Conservation (phyloP, 495 filamentous ascomycete species). For the Cenococcum geophilum region DNA sequence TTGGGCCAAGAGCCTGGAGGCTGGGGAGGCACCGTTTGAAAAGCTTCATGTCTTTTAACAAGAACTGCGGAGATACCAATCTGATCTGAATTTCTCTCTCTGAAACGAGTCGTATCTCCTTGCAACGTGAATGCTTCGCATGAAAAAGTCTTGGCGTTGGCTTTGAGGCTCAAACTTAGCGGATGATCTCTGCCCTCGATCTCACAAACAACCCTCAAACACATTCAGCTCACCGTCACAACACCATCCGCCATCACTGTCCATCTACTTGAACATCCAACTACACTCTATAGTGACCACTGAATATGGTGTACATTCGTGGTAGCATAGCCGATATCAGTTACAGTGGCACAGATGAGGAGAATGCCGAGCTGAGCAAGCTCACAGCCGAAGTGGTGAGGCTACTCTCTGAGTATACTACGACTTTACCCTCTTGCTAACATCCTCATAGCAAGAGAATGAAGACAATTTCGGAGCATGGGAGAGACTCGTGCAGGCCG, state of each 20-base stretch:
- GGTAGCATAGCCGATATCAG: constrained; percentile 46
- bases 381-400: constrained; percentile 69
- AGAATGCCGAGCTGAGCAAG: constrained; percentile 77
- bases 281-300: not conserved
- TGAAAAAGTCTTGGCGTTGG: not conserved
- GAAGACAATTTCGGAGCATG: constrained; percentile 91
- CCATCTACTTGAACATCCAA: not conserved
- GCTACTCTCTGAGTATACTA: constrained; percentile 34
- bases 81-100: too few relatives aligned
- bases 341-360: constrained; percentile 69
- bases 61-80: too few relatives aligned
- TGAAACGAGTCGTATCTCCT: too few relatives aligned
- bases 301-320: not conserved
- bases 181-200: not conserved
- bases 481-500: constrained; percentile 83
- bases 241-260: not conserved
- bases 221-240: not conserved
- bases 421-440: constrained; percentile 1
- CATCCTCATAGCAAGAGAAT: constrained; percentile 12
- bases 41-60: too few relatives aligned
- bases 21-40: too few relatives aligned
- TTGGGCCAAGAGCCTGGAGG: too few relatives aligned
- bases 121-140: too few relatives aligned
- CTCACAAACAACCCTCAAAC: not conserved
- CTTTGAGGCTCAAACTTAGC: constrained; percentile 2